phyloP scores from a whole-genome alignment of 2,329 filamentous ascomycete species.

The Aotearoamyces nothofagi region DNA sequence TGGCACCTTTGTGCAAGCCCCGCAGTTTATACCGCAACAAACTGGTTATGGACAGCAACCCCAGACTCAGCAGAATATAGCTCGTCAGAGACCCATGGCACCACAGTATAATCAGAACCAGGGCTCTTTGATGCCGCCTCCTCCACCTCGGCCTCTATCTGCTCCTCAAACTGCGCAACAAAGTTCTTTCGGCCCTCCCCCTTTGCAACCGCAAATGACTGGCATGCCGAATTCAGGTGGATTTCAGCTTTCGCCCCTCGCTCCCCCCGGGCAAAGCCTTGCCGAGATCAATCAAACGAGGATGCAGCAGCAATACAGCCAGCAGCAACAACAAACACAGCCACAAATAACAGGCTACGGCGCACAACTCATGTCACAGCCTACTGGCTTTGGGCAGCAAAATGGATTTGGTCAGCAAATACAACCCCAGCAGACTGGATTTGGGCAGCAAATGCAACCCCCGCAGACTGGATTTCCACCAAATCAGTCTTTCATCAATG shows the following conservation, averaged over 20 bases:
- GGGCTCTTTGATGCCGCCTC: slow-evolving; percentile 53
- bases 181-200: slow-evolving; percentile 56
- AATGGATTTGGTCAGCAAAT: slow-evolving; percentile 15
- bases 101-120: slow-evolving; percentile 46
- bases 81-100: slow-evolving; percentile 54
- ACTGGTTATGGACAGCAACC: slow-evolving; percentile 22
- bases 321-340: slow-evolving; percentile 31
- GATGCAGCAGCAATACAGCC: slow-evolving; percentile 42
- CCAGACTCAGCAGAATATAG: slow-evolving; percentile 26
- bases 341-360: slow-evolving; percentile 51
- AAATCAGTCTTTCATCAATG: slow-evolving; percentile 34
- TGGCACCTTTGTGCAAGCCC: slow-evolving; percentile 5
- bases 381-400: slow-evolving; percentile 24
- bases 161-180: slow-evolving; percentile 71
- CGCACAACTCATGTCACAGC: slow-evolving; percentile 26
- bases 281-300: slow-evolving; percentile 55
- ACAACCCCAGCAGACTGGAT: slow-evolving; percentile 30
- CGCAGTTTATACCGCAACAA: slow-evolving; percentile 23
- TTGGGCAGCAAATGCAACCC: slow-evolving; percentile 19
- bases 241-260: slow-evolving; percentile 41
- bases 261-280: slow-evolving; percentile 62
- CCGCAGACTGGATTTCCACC: slow-evolving; percentile 23
- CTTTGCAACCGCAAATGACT: slow-evolving; percentile 74
- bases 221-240: slow-evolving; percentile 36
- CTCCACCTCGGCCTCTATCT: slow-evolving; percentile 68